Conservation (phyloP, 1,284 basidiomycete species). For the Somion occarium region DNA sequence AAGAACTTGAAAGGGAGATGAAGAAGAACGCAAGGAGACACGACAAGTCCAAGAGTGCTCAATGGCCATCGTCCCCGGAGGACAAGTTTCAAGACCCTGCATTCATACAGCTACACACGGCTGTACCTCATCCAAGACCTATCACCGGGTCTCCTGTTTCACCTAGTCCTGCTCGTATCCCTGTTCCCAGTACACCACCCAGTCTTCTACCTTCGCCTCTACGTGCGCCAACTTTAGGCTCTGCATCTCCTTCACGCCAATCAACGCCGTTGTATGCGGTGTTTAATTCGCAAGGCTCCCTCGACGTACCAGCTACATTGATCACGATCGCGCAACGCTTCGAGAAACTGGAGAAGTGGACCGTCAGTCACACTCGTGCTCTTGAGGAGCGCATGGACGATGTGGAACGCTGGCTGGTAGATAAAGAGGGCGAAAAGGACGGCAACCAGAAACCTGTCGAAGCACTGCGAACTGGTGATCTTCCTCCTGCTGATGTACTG, state of each 20-base stretch:
- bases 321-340: slow-evolving; percentile 67
- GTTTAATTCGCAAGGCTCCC: slow-evolving; percentile 60
- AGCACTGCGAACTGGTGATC: slow-evolving; percentile 15
- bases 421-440: slow-evolving; percentile 52
- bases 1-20: slow-evolving; percentile 34
- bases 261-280: slow-evolving; percentile 69
- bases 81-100: slow-evolving; percentile 52
- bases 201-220: slow-evolving; percentile 57
- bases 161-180: slow-evolving; percentile 51
- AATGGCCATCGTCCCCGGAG: slow-evolving; percentile 50
- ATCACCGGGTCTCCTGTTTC: slow-evolving; percentile 48
- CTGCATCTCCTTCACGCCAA: slow-evolving; percentile 56
- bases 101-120: slow-evolving; percentile 47
- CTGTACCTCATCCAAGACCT: slow-evolving; percentile 30
- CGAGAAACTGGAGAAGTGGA: slow-evolving; percentile 84
- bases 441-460: slow-evolving; percentile 8
- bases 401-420: slow-evolving; percentile 77
- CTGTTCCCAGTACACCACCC: slow-evolving; percentile 44
- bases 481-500: slow-evolving; percentile 35
- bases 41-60: slow-evolving; percentile 27
- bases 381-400: slow-evolving; percentile 81
- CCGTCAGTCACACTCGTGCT: slow-evolving; percentile 75
- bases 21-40: slow-evolving; percentile 17
- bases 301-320: slow-evolving; percentile 69
- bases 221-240: slow-evolving; percentile 32